A percentile compares a stretch with the other conserved stretches of the same genome.
phyloP scores from a whole-genome alignment of 768 basidiomycete genomes.

The Russula emetica region DNA sequence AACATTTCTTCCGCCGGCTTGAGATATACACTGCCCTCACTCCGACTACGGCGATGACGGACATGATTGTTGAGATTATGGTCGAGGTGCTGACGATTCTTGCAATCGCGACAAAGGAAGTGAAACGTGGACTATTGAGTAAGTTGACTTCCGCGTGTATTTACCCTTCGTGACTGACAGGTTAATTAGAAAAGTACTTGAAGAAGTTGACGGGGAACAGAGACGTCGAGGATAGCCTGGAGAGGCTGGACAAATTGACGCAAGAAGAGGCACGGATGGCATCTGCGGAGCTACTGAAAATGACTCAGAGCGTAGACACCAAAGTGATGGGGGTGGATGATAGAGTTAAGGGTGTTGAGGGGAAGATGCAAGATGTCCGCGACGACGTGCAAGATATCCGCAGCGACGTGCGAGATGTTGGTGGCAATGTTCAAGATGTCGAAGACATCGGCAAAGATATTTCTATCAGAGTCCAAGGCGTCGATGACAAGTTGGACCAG shows the following conservation, averaged over 20 bases:
- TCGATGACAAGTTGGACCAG: background rate
- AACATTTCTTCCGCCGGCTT: too few relatives aligned
- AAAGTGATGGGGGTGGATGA: background rate
- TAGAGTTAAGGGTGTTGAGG: background rate
- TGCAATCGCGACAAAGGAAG: too few relatives aligned
- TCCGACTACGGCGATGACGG: too few relatives aligned
- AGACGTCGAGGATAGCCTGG: background rate
- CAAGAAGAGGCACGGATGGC: conserved; percentile 4
- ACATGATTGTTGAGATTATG: too few relatives aligned
- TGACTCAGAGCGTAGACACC: background rate
- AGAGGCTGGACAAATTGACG: background rate
- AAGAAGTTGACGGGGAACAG: background rate
- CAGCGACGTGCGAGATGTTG: too few relatives aligned
- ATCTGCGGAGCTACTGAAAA: background rate
- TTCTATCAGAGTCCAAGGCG: too few relatives aligned
- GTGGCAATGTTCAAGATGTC: background rate
- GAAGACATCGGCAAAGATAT: too few relatives aligned
- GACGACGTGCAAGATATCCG: too few relatives aligned
- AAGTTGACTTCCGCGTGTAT: background rate
- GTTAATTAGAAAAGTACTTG: background rate
- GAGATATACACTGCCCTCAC: too few relatives aligned
- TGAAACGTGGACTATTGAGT: too few relatives aligned
- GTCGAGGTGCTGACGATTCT: too few relatives aligned
- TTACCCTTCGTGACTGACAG: background rate
- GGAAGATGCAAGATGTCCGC: background rate